phyloP scores from a whole-genome alignment of 805 yeast species.

The Myxozyma kluyveri region DNA sequence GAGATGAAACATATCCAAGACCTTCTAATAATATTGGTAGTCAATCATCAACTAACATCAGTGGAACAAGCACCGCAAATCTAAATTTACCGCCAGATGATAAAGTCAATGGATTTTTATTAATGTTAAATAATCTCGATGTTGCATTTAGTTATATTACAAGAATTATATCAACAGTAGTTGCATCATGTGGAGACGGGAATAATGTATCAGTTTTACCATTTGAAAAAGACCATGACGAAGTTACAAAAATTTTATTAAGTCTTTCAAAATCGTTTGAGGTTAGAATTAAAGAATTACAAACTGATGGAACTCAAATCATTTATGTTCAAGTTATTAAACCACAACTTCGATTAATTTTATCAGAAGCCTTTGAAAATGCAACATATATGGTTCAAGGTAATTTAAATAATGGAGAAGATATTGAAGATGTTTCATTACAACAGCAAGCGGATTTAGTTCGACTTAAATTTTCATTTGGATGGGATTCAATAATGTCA shows the following conservation, averaged over 20 bases:
- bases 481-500: constrained; percentile 61
- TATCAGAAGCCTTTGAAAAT: constrained; percentile 43
- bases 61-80: neutral
- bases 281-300: constrained; percentile 41
- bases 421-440: constrained; percentile 23
- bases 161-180: constrained; percentile 48
- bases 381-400: constrained; percentile 39
- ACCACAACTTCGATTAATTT: constrained; percentile 39
- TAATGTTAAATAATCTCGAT: constrained; percentile 71
- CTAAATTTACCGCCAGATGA: constrained; percentile 24
- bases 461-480: constrained; percentile 47
- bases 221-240: constrained; percentile 32
- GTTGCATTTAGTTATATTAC: constrained; percentile 58
- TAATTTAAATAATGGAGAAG: constrained; percentile 17
- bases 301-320: constrained; percentile 46
- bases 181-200: constrained; percentile 28
- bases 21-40: constrained; percentile 13
- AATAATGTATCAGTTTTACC: constrained; percentile 30
- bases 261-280: constrained; percentile 36
- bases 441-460: constrained; percentile 29
- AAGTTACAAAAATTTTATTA: constrained; percentile 25
- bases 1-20: constrained; percentile 44
- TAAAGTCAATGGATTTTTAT: constrained; percentile 46
- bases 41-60: no score
- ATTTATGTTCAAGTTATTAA: constrained; percentile 43